Base-by-base conservation (phyloP, 495 filamentous ascomycete species). In the Trypethelium eluteriae region DNA sequence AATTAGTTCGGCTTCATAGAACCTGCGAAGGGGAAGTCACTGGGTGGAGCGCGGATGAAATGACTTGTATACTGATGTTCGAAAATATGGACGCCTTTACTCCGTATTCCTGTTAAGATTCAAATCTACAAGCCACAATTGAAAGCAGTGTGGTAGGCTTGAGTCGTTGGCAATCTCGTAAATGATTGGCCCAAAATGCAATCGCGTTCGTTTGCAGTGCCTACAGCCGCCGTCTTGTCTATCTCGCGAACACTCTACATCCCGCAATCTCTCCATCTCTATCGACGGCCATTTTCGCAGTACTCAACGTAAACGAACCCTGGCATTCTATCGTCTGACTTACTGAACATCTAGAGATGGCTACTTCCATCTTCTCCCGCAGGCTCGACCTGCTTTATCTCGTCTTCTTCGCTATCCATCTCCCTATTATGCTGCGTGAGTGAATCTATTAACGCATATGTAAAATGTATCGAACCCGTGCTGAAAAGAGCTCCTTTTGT, bases 341-440 rank as follows among this genome's bases (percentile, higher is more conserved):
- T 44, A 7, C 7, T 59, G 34, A 9, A 59, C 5, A 9, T 36
- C 49, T 59, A 10, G 25, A 59, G 32, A 59, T 59, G 53, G 25
- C 53, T 34, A 59, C 53, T 50, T 77, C 79, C 2, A 76, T 83
- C 38, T 76, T 74, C 70, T 64, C 38, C 34, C 80, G 82, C 53
- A 85, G 83, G 71, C 73, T 73, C 65, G 85, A 86, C 70, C 66
- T 87, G 34, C 65, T 84, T 39, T 92, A 92, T 79, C 81, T 92
- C 41, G 71, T 81, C 35, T 90, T 90, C 79, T 92, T 92, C 73
- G 67, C 78, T 67, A 82, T 86, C 38, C 86, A 89, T 70, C 68
- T 91, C 25, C 87, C 87, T 16, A 76, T 91, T 66, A 84, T 89
- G 65, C 82, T 89, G 71, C 77, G 88, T 90, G 77, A 72, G 85